Evolutionary conservation across 441 rosid genomes (phyloP).

Genomic region (Omphalea diandra): DNA sequence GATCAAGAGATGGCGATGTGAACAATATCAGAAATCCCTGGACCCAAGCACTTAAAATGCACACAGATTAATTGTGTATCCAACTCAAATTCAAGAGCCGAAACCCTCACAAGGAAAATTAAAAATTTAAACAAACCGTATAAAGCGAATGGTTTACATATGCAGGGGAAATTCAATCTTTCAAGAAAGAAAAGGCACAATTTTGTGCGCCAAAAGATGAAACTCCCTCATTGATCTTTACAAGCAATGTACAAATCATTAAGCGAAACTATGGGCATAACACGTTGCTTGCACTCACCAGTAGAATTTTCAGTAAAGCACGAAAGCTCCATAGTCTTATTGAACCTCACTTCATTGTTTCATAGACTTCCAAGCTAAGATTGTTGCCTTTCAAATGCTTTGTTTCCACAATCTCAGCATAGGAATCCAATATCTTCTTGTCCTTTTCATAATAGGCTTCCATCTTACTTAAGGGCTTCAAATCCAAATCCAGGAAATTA

Average conservation of each 20-base stretch:
- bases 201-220: not conserved
- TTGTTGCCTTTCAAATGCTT: constrained; percentile 23
- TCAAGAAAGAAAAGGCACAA: not conserved
- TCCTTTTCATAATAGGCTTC: constrained; percentile 64
- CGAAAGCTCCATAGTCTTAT: no score
- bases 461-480: constrained; percentile 83
- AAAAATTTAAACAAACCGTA: not conserved
- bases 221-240: not conserved
- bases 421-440: constrained; percentile 56
- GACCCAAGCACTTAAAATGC: not conserved
- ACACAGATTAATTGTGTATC: no score
- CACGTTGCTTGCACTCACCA: constrained; percentile 31
- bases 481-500: constrained; percentile 76
- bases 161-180: not conserved
- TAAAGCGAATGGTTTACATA: not conserved
- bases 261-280: not conserved
- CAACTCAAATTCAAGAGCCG: no score
- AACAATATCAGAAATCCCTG: not conserved
- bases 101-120: not conserved
- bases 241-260: not conserved
- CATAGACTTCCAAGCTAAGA: constrained; percentile 9
- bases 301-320: constrained; percentile 14
- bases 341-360: constrained; percentile 23
- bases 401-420: constrained; percentile 36
- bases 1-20: not conserved